Conservation (phyloP, 208 protist genomes). For the Acanthamoeba culbertsoni region DNA sequence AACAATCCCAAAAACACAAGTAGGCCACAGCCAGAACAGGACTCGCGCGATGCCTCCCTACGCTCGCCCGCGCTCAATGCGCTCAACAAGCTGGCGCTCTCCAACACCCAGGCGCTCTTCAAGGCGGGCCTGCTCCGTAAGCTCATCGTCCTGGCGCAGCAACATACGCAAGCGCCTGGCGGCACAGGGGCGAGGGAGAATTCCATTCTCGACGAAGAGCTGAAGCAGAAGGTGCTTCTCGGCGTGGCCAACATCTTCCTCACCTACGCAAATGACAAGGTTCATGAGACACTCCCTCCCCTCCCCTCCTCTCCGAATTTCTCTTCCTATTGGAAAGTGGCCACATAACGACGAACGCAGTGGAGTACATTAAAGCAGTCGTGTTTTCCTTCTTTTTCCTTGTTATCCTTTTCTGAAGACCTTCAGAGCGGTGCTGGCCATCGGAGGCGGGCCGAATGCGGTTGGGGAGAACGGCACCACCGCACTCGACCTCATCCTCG, state of each 20-base stretch:
- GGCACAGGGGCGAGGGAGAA: not conserved
- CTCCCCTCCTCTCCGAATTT: not conserved
- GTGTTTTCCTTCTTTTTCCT: not conserved
- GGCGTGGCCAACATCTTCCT: constrained; percentile 49
- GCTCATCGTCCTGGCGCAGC: not conserved
- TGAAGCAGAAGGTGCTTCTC: constrained; percentile 41
- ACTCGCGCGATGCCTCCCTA: not conserved
- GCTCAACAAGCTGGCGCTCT: constrained; percentile 57
- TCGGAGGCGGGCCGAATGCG: not conserved
- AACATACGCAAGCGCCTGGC: not conserved
- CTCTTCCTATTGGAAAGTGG: too few species aligned
- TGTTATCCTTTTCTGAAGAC: not conserved
- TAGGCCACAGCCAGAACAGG: not conserved
- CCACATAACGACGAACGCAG: too few species aligned
- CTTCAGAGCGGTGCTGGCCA: not conserved
- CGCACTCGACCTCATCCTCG: constrained; percentile 42
- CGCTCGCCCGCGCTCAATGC: constrained; percentile 46
- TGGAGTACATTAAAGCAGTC: not conserved
- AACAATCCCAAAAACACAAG: not conserved
- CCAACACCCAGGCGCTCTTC: constrained; percentile 1
- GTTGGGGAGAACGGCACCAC: not conserved
- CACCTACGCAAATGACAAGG: constrained; percentile 55
- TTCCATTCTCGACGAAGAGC: not conserved
- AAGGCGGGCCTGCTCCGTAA: not conserved
- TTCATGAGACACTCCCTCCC: not conserved